Evolutionary conservation across 2,329 filamentous ascomycete genomes (phyloP), one percentile per base, ranked within the genome.

Genomic region (Acephala macrosclerotiorum): DNA sequence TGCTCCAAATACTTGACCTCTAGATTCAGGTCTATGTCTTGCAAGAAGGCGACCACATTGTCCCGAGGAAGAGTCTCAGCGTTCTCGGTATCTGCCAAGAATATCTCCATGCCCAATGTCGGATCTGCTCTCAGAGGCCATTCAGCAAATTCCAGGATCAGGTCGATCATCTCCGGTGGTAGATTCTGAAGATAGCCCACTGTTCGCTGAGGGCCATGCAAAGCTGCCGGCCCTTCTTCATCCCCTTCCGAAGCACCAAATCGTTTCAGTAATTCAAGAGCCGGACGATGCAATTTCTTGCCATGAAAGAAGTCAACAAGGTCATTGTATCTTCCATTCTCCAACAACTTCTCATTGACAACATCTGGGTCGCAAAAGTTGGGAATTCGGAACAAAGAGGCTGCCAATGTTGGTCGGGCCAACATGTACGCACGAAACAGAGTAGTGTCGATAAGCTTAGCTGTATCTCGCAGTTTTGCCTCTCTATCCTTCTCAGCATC

Each of bases 311-410:
- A 99, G 77, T 98, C 95, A n/a, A 99, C 94, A 1, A 99, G 83
- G 79, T 98, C 95, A 60, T 91, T 95, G 78, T 97, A 97, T 36
- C 94, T 89, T 65, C 92, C 92, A 47, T 90, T 93, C 76, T 97
- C 93, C 66, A 97, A 89, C 4, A 99, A 82, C 73, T 94, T 94
- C 78, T 97, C 92, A 76, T 97, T 96, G 25, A 99, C 95, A 2
- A 98, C 96, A 35, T 93, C 91, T 0, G 96, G 95, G 73, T 99
- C 95, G 77, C 96, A 98, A 76, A 97, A 98, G 77, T 99, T 99
- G 75, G 94, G 91, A 60, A 98, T 93, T 26, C 96, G 93, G 81
- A 99, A 98, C 0, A 99, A 85, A 0, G 94, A 93, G 1, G 92
- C 92, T 3, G 94, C 94, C 12, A 99, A 83, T 6, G 91, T 89